Conservation (phyloP, 352 stramenopile genomes). For the Peronospora farinosa region DNA sequence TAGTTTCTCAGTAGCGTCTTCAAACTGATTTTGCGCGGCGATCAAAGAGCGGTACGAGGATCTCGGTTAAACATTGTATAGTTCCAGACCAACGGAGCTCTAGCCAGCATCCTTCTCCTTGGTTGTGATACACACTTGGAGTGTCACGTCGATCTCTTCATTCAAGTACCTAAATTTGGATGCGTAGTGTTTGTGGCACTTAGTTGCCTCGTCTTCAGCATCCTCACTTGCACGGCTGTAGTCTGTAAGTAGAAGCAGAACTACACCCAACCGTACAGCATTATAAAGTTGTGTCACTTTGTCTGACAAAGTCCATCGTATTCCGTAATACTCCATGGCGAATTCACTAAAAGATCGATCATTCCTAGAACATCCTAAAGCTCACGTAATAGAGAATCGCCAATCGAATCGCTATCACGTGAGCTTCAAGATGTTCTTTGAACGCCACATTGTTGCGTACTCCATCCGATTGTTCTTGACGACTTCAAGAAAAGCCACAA, state of each 20-base stretch:
- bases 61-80: constrained; percentile 7
- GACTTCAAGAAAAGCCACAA: constrained; percentile 29
- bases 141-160: constrained; percentile 60
- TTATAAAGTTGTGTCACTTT: constrained; percentile 53
- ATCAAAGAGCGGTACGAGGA: too few species aligned
- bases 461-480: constrained; percentile 51
- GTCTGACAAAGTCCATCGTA: constrained; percentile 46
- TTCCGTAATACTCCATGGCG: constrained; percentile 53
- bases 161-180: constrained; percentile 57
- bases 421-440: constrained; percentile 49
- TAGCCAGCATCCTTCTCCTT: constrained; percentile 51
- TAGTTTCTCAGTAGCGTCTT: constrained; percentile 60
- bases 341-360: constrained; percentile 48
- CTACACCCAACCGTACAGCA: constrained; percentile 38
- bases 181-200: constrained; percentile 43
- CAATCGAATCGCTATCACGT: constrained; percentile 48
- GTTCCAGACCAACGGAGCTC: too few species aligned
- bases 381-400: too few species aligned
- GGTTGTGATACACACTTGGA: constrained; percentile 58
- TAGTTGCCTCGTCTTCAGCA: constrained; percentile 16
- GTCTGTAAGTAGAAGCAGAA: constrained; percentile 23
- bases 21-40: constrained; percentile 33
- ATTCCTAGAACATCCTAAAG: too few species aligned
- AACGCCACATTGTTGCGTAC: constrained; percentile 47
- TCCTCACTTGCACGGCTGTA: constrained; percentile 4